Evolutionary conservation across 441 rosid genomes (phyloP).

Genomic region (Isatis lusitanica): DNA sequence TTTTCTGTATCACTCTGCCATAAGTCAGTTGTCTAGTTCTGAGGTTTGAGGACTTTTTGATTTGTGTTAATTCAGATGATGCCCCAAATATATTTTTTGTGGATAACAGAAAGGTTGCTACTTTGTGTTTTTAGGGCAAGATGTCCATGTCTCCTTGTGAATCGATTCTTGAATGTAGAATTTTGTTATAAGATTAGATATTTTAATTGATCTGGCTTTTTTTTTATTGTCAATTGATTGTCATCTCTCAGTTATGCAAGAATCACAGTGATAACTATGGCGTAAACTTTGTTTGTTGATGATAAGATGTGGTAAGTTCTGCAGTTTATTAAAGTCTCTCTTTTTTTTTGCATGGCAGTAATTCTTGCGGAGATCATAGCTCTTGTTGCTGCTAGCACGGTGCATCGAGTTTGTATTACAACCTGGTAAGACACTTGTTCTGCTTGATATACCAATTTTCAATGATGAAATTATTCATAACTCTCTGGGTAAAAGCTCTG

Average conservation of each 20-base stretch:
- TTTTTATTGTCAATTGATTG: neutral
- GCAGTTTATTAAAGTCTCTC: neutral
- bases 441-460: neutral
- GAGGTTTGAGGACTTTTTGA: neutral
- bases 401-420: constrained; percentile 78
- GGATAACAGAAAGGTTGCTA: neutral
- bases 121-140: neutral
- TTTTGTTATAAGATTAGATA: neutral
- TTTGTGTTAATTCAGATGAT: neutral
- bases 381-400: constrained; percentile 75
- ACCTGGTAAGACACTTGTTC: constrained; percentile 60
- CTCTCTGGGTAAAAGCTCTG: neutral
- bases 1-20: neutral
- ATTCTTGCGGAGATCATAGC: constrained; percentile 64
- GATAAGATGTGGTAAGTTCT: neutral
- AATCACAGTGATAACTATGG: neutral
- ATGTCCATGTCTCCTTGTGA: neutral
- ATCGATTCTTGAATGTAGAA: neutral
- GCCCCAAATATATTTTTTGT: neutral
- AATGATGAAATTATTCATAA: neutral
- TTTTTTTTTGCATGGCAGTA: constrained; percentile 48
- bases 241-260: neutral
- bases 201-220: neutral
- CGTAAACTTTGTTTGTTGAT: neutral
- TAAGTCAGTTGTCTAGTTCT: neutral